phyloP scores from a whole-genome alignment of 208 protist species.

The Leishmania turanica region DNA sequence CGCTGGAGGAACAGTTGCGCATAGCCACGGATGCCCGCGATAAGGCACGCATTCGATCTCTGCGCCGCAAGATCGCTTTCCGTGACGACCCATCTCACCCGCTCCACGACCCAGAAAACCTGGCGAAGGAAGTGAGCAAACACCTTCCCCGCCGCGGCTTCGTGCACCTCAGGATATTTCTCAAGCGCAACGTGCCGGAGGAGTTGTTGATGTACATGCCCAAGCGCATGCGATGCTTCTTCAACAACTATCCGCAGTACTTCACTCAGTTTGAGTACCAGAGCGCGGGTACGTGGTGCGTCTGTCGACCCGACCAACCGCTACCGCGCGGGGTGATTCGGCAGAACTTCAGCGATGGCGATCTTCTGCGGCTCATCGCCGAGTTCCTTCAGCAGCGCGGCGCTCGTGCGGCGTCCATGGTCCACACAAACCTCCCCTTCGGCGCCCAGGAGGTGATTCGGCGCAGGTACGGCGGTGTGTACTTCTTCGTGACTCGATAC shows the following conservation, averaged over 20 bases:
- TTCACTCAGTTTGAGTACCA: constrained; percentile 89
- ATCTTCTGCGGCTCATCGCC: constrained; percentile 80
- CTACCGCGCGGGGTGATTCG: constrained; percentile 84
- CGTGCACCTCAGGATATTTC: constrained; percentile 62
- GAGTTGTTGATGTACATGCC: constrained; percentile 82
- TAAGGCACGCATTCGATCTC: constrained; percentile 60
- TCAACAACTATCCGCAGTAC: constrained; percentile 84
- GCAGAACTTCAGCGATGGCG: constrained; percentile 76
- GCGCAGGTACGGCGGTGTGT: constrained; percentile 77
- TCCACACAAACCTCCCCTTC: constrained; percentile 71
- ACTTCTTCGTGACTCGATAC: constrained; percentile 73
- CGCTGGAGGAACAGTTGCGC: constrained; percentile 86
- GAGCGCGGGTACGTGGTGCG: constrained; percentile 63
- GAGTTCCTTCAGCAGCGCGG: constrained; percentile 69
- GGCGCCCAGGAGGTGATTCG: constrained; percentile 79
- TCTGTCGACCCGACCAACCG: constrained; percentile 71
- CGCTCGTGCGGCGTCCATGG: constrained; percentile 34
- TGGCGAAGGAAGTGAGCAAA: constrained; percentile 79
- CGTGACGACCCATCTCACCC: constrained; percentile 83
- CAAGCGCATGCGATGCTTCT: constrained; percentile 73
- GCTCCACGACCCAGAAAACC: constrained; percentile 89
- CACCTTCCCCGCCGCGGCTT: constrained; percentile 79
- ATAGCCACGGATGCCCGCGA: constrained; percentile 62
- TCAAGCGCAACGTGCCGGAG: constrained; percentile 69
- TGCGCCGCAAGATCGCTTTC: constrained; percentile 87